Base-by-base conservation (phyloP, 805 yeast species). In the Saturnispora serradocipensis region DNA sequence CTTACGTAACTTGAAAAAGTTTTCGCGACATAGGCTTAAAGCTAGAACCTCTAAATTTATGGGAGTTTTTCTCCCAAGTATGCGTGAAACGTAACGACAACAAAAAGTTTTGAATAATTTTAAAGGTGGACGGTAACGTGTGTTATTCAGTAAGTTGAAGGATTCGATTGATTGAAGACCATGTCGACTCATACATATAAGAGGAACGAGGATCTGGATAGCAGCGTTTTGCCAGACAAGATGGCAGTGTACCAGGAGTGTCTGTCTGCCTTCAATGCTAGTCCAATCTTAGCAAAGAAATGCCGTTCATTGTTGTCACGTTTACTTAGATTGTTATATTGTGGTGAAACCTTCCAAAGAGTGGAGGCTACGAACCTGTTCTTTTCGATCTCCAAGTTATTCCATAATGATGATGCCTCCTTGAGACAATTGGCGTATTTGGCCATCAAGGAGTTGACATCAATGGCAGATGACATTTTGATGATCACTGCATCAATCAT, bases 211-310 rank as follows among this genome's bases (percentile, higher is more conserved):
- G 88, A 86, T 65, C 65, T 78, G 51, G 87, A 77, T 58, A 73
- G 84, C 47, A 82, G 84, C 52, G 72, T 75, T 34, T 68, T 78
- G 59, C 95, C 96, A 52, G 98, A 93, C 71, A 90, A 90, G 71
- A 93, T 93, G 98, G 84, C 97, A 10, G 90, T 93, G 56, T 91
- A 86, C 68, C 99, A 93, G 71, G 96, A 90, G 67, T 90, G 97
- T 74, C 73, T 88, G 63, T 86, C 86, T 59, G 90, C 87, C 54
- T 93, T 93, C 77, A 91, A 90, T 72, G 88, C 90, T 57, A 78
- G 93, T 43, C 96, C 96, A 10, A 84, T 90, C 54, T 84, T 86
- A 61, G 86, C 97, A 27, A 85, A 83, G 60, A 85, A 85, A 69
- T 89, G 96, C 64, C 86, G 99, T 61, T 67, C 74, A 53, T 72